phyloP scores from a whole-genome alignment of 352 stramenopile species.

The Sclerospora graminicola region DNA sequence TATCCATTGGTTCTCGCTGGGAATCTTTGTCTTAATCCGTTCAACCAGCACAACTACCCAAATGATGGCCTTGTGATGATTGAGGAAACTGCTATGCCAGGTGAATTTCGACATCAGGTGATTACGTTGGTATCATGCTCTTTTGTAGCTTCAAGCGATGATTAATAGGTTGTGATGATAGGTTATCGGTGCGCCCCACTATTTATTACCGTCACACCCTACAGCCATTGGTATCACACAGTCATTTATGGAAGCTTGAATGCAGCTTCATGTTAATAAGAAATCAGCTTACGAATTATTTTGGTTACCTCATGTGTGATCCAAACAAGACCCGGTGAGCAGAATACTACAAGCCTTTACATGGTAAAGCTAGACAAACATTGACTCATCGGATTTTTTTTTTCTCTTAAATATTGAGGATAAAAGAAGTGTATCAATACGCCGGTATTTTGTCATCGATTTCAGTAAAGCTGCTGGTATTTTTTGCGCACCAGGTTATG shows the following conservation, averaged over 20 bases:
- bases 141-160: not conserved
- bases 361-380: too few species aligned
- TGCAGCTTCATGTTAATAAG: not conserved
- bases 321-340: too few species aligned
- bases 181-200: constrained; percentile 43
- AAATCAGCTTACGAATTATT: too few species aligned
- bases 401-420: too few species aligned
- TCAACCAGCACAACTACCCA: constrained; percentile 64
- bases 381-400: too few species aligned
- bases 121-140: not conserved
- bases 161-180: constrained; percentile 6
- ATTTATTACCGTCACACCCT: constrained; percentile 46
- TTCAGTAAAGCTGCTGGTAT: too few species aligned
- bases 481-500: too few species aligned
- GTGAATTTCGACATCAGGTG: constrained; percentile 62
- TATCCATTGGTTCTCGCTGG: constrained; percentile 54
- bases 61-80: constrained; percentile 60
- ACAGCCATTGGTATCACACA: constrained; percentile 31
- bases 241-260: constrained; percentile 36
- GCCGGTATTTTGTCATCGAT: too few species aligned
- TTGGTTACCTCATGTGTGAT: too few species aligned
- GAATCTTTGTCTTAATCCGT: constrained; percentile 60
- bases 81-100: constrained; percentile 51
- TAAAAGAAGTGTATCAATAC: too few species aligned
- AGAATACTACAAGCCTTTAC: too few species aligned